Evolutionary conservation across 2,329 filamentous ascomycete genomes (phyloP), one percentile per base, ranked within the genome.

Genomic region (Ophiostoma sp.): DNA sequence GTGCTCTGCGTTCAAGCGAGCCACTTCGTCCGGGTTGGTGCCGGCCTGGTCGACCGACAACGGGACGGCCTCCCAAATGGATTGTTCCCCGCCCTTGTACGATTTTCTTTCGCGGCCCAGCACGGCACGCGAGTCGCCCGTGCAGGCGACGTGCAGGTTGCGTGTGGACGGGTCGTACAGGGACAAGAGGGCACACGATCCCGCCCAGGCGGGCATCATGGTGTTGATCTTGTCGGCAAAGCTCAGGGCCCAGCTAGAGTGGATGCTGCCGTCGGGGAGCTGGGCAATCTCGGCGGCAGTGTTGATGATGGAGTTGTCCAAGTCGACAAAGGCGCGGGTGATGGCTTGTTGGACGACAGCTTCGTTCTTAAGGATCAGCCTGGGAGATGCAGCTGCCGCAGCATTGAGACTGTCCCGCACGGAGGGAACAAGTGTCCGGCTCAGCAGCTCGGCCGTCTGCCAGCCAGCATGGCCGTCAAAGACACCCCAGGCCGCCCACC

Each of bases 401-500:
- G 88, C 87, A 82, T 98, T 98, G 57, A 99, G 88, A 83, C 98
- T 95, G 70, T 94, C 90, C 33, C 95, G 95, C 68, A 99, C 96
- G 79, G 93, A 97, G 76, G 89, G 94, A 77, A 99, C 98, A 71
- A 99, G 87, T 17, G 93, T 91, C 82, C 98, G 94, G 74, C 96
- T 92, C 74, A 99, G 86, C 80, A 97, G 98, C 25, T 96, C 96
- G 48, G 96, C 98, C 8, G 97, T 99, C 6, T 95, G 98, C 97
- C 97, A 99, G 77, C 97, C 96, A 61, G 93, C 93, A 82, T 99
- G 96, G 0, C 96, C 96, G 80, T 99, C 96, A 82, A 98, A 99
- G n/a, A 99, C 95, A 73, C 95, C 96, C 96, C 97, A 99, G 82
- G 99, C 99, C 94, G 98, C 98, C 96, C 96, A 99, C 82, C 76